A percentile compares a stretch with the other conserved stretches of the same genome.
Evolutionary conservation across 2,329 filamentous ascomycete species (phyloP).

Genomic region (Ascochyta pisi): DNA sequence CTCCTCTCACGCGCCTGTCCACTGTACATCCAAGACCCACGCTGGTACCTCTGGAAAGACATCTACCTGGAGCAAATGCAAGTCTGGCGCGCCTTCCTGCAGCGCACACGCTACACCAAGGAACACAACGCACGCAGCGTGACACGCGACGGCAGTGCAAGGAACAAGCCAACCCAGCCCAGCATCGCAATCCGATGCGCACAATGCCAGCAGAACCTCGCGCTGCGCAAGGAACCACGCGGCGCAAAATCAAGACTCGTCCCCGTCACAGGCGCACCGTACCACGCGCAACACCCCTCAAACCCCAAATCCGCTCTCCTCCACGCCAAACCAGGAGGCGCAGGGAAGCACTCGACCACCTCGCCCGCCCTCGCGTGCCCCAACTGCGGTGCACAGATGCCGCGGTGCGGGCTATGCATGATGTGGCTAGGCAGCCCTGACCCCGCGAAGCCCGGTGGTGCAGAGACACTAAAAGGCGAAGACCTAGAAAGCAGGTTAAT

Average conservation of each 20-base stretch:
- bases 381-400: conserved; percentile 67
- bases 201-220: conserved; percentile 70
- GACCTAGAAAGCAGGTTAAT: conserved; percentile 63
- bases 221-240: conserved; percentile 44
- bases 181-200: conserved; percentile 79
- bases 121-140: conserved; percentile 73
- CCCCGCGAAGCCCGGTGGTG: conserved; percentile 53
- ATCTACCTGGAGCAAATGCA: conserved; percentile 74
- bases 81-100: conserved; percentile 72
- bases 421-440: conserved; percentile 67
- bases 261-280: conserved; percentile 19
- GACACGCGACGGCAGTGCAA: conserved; percentile 68
- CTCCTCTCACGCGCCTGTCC: conserved; percentile 77
- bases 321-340: conserved; percentile 15
- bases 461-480: conserved; percentile 45
- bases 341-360: conserved; percentile 13
- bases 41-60: conserved; percentile 79
- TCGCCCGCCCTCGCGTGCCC: conserved; percentile 63
- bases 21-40: conserved; percentile 77
- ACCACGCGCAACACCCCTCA: conserved; percentile 6
- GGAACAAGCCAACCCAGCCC: conserved; percentile 66
- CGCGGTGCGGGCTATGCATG: conserved; percentile 67
- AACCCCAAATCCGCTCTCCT: conserved; percentile 8
- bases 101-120: conserved; percentile 79
- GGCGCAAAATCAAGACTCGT: conserved; percentile 28